A percentile compares a stretch with the other conserved stretches of the same genome.
phyloP scores from a whole-genome alignment of 1,284 basidiomycete species.

The Rhodotorula sp. region DNA sequence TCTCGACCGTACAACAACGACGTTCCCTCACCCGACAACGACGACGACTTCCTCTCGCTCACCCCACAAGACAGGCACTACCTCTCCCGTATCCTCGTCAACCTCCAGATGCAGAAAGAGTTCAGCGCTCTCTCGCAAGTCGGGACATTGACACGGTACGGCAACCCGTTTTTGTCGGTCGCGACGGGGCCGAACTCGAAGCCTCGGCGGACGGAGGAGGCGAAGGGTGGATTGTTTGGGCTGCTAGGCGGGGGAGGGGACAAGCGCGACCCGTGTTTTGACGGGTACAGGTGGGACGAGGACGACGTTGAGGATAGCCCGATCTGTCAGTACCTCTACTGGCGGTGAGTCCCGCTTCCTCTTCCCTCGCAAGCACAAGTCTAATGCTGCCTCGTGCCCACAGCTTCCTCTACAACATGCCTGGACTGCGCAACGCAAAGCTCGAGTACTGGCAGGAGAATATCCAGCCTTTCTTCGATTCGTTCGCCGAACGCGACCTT shows the following conservation, averaged over 20 bases:
- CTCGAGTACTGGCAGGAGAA: slow-evolving; percentile 32
- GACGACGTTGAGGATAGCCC: slow-evolving; percentile 16
- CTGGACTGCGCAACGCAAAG: slow-evolving; percentile 26
- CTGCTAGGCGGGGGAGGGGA: slow-evolving; percentile 9
- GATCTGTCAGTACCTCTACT: slow-evolving; percentile 30
- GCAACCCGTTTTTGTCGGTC: slow-evolving; percentile 28
- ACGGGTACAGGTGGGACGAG: slow-evolving; percentile 25
- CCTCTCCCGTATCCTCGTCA: slow-evolving; percentile 32
- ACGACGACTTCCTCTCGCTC: background rate
- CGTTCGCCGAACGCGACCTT: slow-evolving; percentile 36
- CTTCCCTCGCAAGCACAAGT: too few species aligned
- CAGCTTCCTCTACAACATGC: slow-evolving; percentile 36
- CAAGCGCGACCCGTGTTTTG: slow-evolving; percentile 16
- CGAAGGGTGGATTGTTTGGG: slow-evolving; percentile 2
- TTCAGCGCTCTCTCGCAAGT: slow-evolving; percentile 28
- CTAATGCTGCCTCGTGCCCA: background rate
- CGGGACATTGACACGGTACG: slow-evolving; percentile 31
- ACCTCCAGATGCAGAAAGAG: slow-evolving; percentile 36
- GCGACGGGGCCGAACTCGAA: slow-evolving; percentile 37
- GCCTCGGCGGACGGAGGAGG: background rate
- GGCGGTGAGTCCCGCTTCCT: slow-evolving; percentile 12
- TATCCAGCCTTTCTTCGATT: slow-evolving; percentile 37
- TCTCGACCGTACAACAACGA: too few species aligned
- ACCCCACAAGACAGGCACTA: slow-evolving; percentile 35
- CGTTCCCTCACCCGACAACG: too few species aligned